These are phyloP conservation scores for Jacaranda mimosifolia DNA, from an alignment of 257 asterid genomes.

Conservation along the genomic window DNA sequence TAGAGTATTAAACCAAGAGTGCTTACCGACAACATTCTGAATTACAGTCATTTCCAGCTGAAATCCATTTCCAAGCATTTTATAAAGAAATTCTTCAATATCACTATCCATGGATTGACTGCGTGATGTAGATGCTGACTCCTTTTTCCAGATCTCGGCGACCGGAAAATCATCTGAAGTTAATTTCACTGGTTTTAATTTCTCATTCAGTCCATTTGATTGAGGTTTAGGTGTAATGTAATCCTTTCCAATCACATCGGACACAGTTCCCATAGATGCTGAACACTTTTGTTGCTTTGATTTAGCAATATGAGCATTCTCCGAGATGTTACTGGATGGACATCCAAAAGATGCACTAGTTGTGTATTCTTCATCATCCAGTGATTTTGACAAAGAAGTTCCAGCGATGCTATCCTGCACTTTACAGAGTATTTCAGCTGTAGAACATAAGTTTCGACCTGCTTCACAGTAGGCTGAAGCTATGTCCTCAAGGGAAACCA, in stretches of 20 bases:
- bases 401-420: conserved; percentile 41
- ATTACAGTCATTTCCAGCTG: conserved; percentile 64
- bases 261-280: conserved; percentile 75
- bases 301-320: conserved; percentile 34
- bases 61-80: conserved; percentile 86
- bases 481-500: conserved; percentile 73
- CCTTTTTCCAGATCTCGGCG: conserved; percentile 69
- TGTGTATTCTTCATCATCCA: conserved; percentile 35
- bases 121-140: conserved; percentile 31
- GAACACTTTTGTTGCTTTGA: conserved; percentile 56
- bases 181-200: conserved; percentile 62
- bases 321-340: conserved; percentile 40
- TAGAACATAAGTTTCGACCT: conserved; percentile 48
- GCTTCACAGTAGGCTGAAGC: conserved; percentile 77
- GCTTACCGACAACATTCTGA: conserved; percentile 74
- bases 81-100: conserved; percentile 63
- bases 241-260: conserved; percentile 67
- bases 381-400: conserved; percentile 35
- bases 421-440: conserved; percentile 56
- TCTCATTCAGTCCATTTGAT: conserved; percentile 42
- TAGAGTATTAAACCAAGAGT: conserved; percentile 20
- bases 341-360: conserved; percentile 39
- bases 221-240: conserved; percentile 54
- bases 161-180: conserved; percentile 58
- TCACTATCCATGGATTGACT: conserved; percentile 54